Evolutionary conservation across 108 stramenopile species (phyloP), one percentile per base, ranked within the genome.

Genomic region (Licmophora abbreviata): DNA sequence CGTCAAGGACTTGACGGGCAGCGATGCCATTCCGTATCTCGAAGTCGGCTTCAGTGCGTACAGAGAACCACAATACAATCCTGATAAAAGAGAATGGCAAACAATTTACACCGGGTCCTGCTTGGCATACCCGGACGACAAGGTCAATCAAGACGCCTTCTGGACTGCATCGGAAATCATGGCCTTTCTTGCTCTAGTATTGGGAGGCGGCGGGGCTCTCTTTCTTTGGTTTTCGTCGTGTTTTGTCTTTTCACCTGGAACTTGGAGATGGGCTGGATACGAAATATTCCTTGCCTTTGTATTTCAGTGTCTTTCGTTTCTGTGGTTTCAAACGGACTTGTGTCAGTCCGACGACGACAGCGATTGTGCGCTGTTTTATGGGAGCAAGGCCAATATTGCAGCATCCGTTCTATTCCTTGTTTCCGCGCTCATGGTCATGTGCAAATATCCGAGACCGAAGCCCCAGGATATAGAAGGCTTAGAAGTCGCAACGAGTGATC

Each of bases 221-320:
- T 83, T 88, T 54, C 40, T 88, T n/a, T 81, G 74, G 68, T 78
- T 74, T 27, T 58, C 64, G 10, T 51, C 58, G 3, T 83, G 81
- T 42, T 68, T 75, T 53, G 58, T 74, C 6, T 81, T 83, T 58
- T 71, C 64, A 14, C 58, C 36, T 23, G 68, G 45, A 5, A 76
- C 74, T 14, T 83, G 86, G 82, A 48, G 77, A 52, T 76, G 64
- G 74, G 71, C 69, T 17, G 85, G 79, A n/a, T 74, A 70, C 41
- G 66, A 73, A 44, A 21, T 88, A 6, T 29, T 83, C 8, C 27
- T 63, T 4, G 85, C 81, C 0, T 34, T 61, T 21, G 11, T 79
- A 5, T 77, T 60, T 32, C 77, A 80, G 49, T 48, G 48, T 10
- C 6, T 80, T 18, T 38, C 74, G 2, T 83, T 73, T 47, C 17